Base-by-base conservation (phyloP, 1,139 yeast species). In the Yamadazyma membranifaciens region DNA sequence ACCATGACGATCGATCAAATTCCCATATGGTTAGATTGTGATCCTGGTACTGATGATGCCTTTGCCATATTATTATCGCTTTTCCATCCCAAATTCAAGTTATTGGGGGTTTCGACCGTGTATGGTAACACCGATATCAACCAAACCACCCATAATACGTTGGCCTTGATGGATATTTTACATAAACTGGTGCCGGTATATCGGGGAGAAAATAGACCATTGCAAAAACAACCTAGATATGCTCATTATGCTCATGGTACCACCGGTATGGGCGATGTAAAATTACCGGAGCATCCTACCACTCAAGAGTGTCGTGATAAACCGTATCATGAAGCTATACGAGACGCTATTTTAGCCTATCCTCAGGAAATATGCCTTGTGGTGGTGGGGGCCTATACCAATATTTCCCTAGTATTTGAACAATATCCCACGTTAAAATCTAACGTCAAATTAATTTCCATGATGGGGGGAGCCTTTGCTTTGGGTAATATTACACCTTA, bases 11-110 rank as follows among this genome's bases (percentile, higher is more conserved):
- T 36, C 14, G 38, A 41, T 11, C 34, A 48, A 17, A 40, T 83
- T 15, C 91, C 91, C 1, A 54, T 87, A 6, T 86, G 96, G 96
- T 60, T 88, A n/a, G 96, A 88, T 62, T 88, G 96, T 57, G 96
- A 88, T 57, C 95, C 96, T 0, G 96, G 96, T 2, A 92, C 86
- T 53, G 96, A 88, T 57, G 97, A 88, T 55, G 86, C 88, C 2
- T 76, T 87, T 39, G 96, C 95, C 9, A 69, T 88, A 6, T 64
- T 86, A 14, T 52, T 88, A 31, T 78, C 87, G 0, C 65, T 79
- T 4, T 80, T 74, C 55, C 74, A 79, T 47, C 86, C 86, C 0
- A 63, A 71, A 31, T 78, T 82, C 56, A 57, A 79, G 9, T 63
- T 88, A 9, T 57, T 84, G 3, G 96, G 95, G 1, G 74, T 88